Evolutionary conservation across 1,284 basidiomycete genomes (phyloP).

Genomic region (Rhodotorula sp.): DNA sequence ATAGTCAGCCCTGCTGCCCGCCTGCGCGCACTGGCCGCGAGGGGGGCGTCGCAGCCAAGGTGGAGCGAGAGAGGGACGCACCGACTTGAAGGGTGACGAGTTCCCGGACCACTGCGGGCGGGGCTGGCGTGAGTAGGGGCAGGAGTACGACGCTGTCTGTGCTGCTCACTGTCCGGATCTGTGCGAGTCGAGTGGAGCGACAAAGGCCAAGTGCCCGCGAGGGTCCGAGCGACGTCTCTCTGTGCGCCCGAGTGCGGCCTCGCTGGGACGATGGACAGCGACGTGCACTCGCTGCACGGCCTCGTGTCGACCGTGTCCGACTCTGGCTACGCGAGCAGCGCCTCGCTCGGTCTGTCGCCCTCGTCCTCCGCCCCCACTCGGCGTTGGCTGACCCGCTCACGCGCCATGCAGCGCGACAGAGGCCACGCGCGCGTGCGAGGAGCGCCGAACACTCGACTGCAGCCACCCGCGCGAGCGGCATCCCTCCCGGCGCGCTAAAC

Average conservation of each 20-base stretch:
- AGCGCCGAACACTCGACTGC: too few relatives aligned
- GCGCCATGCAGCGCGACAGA: not conserved
- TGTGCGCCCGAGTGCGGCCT: not conserved
- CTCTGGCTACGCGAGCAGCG: constrained; percentile 11
- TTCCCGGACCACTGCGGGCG: constrained; percentile 4
- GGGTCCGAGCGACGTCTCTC: not conserved
- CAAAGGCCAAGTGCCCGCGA: not conserved
- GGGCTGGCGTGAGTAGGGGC: not conserved
- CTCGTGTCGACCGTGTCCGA: not conserved
- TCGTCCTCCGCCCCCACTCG: not conserved
- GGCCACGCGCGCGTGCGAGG: not conserved
- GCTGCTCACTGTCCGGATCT: not conserved
- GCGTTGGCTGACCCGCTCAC: not conserved
- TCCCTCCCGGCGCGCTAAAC: not conserved
- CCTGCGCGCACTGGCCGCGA: not conserved
- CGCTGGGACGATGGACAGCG: not conserved
- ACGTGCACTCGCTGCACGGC: not conserved
- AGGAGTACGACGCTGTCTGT: not conserved
- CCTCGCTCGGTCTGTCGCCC: not conserved
- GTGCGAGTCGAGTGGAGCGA: not conserved
- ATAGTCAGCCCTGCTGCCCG: not conserved
- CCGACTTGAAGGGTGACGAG: constrained; percentile 30
- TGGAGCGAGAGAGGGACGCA: constrained; percentile 1
- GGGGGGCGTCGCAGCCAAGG: not conserved
- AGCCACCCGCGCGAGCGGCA: too few relatives aligned